A percentile compares a stretch with the other conserved stretches of the same genome.
phyloP scores from a whole-genome alignment of 345 rosid species.

The Citrus glauca region DNA sequence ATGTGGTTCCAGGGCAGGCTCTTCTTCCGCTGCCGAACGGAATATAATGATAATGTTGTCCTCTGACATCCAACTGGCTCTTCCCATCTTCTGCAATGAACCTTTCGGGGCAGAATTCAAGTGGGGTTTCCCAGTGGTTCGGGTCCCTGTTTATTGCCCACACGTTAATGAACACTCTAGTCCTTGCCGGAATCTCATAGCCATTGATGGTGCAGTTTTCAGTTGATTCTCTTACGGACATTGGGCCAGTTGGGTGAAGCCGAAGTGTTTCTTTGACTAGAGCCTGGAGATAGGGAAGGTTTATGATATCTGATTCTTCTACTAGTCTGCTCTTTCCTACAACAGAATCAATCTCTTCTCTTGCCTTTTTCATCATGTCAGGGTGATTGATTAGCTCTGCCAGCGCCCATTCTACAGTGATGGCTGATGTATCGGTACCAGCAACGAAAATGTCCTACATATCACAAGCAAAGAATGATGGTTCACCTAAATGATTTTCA shows the following conservation, averaged over 20 bases:
- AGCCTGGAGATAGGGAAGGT: conserved; percentile 62
- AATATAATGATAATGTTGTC: conserved; percentile 43
- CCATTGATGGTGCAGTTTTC: conserved; percentile 35
- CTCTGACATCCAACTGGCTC: conserved; percentile 45
- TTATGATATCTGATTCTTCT: conserved; percentile 54
- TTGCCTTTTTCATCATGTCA: conserved; percentile 37
- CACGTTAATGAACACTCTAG: conserved; percentile 39
- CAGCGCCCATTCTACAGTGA: conserved; percentile 59
- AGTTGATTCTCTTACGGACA: conserved; percentile 50
- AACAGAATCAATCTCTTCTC: conserved; percentile 45
- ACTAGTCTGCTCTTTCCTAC: conserved; percentile 43
- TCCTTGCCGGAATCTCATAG: conserved; percentile 44
- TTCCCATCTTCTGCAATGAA: conserved; percentile 23
- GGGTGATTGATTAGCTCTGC: conserved; percentile 73
- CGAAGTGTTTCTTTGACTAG: conserved; percentile 60
- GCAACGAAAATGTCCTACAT: conserved; percentile 38
- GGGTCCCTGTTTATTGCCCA: conserved; percentile 67
- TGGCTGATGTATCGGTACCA: conserved; percentile 67
- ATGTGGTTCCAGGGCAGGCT: conserved; percentile 57
- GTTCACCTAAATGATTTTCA: background rate
- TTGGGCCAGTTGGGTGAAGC: conserved; percentile 73
- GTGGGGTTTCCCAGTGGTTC: conserved; percentile 49
- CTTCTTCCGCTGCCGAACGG: conserved; percentile 73
- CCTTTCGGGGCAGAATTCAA: conserved; percentile 64
- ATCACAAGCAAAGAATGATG: background rate